Percentiles rank a stretch among this genome's conserved stretches.
Evolutionary conservation across 768 basidiomycete genomes (phyloP).

Genomic region (Kwoniella sp.): DNA sequence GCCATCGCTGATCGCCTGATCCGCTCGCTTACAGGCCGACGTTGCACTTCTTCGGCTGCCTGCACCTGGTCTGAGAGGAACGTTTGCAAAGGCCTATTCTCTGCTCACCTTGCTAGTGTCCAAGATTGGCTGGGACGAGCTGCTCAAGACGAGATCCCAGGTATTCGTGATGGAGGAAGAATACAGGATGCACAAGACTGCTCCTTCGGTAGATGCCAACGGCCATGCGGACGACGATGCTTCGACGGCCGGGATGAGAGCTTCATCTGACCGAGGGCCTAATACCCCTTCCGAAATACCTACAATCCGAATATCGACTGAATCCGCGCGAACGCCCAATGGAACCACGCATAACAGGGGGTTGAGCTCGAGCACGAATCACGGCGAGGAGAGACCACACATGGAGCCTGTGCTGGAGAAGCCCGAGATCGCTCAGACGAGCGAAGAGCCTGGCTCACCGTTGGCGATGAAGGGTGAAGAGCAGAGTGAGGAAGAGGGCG

Average conservation of each 20-base stretch:
- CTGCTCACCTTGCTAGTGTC: constrained; percentile 87
- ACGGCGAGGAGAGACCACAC: constrained; percentile 30
- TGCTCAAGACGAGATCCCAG: constrained; percentile 85
- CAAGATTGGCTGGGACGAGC: constrained; percentile 98
- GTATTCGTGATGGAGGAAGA: constrained; percentile 99
- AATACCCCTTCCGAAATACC: constrained; percentile 60
- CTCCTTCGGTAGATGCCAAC: constrained; percentile 63
- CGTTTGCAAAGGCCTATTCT: constrained; percentile 91
- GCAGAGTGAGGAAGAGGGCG: constrained; percentile 23
- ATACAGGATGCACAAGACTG: constrained; percentile 93
- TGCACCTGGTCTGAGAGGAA: constrained; percentile 89
- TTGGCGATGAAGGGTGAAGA: constrained; percentile 25
- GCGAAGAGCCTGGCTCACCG: constrained; percentile 28
- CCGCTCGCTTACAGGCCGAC: constrained; percentile 66
- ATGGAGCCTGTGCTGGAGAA: constrained; percentile 45
- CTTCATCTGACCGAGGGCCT: constrained; percentile 4
- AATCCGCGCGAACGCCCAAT: constrained; percentile 58
- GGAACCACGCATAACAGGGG: constrained; percentile 38
- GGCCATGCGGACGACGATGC: constrained; percentile 40
- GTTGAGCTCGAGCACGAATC: constrained; percentile 64
- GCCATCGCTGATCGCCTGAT: neutral
- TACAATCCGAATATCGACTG: constrained; percentile 76
- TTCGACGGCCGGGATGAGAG: constrained; percentile 29
- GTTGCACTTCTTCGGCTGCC: constrained; percentile 91
- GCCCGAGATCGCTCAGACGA: constrained; percentile 47